These are phyloP conservation scores for Cercospora sesami DNA, from an alignment of 2,329 filamentous ascomycete species.

Conservation along the genomic window DNA sequence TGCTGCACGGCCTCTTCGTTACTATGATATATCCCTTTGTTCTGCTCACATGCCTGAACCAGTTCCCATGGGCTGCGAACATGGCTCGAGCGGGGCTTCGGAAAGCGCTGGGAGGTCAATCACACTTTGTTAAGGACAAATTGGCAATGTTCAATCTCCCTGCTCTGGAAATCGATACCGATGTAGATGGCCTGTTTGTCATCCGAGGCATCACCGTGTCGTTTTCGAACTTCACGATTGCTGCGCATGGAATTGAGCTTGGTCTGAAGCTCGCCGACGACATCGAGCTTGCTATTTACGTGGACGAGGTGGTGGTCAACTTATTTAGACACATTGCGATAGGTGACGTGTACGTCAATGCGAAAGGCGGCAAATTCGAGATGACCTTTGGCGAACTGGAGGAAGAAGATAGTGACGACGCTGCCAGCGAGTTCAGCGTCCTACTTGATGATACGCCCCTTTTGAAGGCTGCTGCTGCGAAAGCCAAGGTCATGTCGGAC, in stretches of 20 bases:
- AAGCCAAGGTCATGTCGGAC: conserved; percentile 27
- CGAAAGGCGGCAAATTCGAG: conserved; percentile 55
- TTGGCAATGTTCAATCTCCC: conserved; percentile 53
- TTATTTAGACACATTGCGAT: conserved; percentile 55
- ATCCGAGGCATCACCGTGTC: conserved; percentile 56
- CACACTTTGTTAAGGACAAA: conserved; percentile 55
- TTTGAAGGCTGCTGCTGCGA: conserved; percentile 46
- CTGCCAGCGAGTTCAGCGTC: conserved; percentile 42
- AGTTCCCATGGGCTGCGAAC: conserved; percentile 46
- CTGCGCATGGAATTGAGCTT: conserved; percentile 56
- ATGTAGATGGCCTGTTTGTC: conserved; percentile 55
- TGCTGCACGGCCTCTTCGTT: conserved; percentile 50
- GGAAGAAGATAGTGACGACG: conserved; percentile 40
- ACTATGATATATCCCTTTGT: conserved; percentile 46
- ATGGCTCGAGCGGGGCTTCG: conserved; percentile 41
- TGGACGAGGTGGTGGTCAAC: conserved; percentile 51
- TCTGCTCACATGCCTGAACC: conserved; percentile 48
- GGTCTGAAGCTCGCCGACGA: conserved; percentile 55
- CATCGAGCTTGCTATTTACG: conserved; percentile 55
- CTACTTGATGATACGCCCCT: conserved; percentile 50
- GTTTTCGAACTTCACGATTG: conserved; percentile 51
- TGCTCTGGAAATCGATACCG: conserved; percentile 56
- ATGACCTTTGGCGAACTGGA: conserved; percentile 50
- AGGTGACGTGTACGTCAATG: conserved; percentile 55
- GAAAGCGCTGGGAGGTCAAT: conserved; percentile 42